Conservation (phyloP, 176 grass and related monocot species). For the Elaeis guineensis region DNA sequence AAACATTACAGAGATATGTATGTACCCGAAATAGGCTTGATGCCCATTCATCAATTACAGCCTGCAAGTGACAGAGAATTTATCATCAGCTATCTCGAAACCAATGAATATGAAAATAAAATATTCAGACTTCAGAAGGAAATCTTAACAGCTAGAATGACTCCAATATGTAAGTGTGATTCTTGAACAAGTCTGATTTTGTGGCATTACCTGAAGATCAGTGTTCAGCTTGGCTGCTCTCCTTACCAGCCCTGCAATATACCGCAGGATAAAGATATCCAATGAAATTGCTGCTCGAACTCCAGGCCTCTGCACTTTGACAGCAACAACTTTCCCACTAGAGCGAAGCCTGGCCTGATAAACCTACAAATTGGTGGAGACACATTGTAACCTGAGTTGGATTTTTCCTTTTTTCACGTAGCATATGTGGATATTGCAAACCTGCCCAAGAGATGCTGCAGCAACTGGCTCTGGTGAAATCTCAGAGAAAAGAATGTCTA, state of each 20-base stretch:
- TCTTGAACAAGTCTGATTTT: constrained; percentile 3
- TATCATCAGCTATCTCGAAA: constrained; percentile 5
- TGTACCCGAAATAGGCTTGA: constrained; percentile 86
- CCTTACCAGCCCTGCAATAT: constrained; percentile 59
- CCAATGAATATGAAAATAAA: not conserved
- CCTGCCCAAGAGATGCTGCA: constrained; percentile 95
- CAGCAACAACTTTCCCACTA: constrained; percentile 73
- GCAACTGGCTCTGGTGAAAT: constrained; percentile 79
- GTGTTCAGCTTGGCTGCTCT: constrained; percentile 75
- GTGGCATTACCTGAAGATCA: constrained; percentile 64
- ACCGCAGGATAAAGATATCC: constrained; percentile 92
- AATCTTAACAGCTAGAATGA: not conserved
- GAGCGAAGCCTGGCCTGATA: constrained; percentile 72
- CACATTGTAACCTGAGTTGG: not conserved
- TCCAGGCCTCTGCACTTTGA: constrained; percentile 96
- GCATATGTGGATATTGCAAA: constrained; percentile 12
- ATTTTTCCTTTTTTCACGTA: too few relatives aligned
- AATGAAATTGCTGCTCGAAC: constrained; percentile 92
- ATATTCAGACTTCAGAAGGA: constrained; percentile 8
- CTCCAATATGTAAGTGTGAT: not conserved
- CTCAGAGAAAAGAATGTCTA: constrained; percentile 81
- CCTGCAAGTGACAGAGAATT: constrained; percentile 37
- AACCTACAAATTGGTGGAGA: constrained; percentile 41
- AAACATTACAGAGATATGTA: constrained; percentile 3
- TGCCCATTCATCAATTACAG: constrained; percentile 96